Conservation (phyloP, 441 rosid genomes). For the Pelargonium fulgidum region DNA sequence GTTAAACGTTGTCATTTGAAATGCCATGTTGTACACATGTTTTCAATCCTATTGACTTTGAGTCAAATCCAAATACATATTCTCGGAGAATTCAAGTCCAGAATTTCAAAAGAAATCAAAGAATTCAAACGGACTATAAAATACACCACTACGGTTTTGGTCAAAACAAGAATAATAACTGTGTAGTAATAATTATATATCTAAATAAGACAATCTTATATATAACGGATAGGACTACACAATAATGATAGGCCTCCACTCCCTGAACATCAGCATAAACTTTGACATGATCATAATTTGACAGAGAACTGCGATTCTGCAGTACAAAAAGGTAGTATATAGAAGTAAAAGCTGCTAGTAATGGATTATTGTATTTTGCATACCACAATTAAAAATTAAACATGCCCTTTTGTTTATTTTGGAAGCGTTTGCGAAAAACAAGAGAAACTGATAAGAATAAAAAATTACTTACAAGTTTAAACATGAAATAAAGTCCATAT, state of each 20-base stretch:
- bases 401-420: neutral
- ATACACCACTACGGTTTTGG: neutral
- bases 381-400: too few relatives aligned
- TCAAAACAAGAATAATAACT: neutral
- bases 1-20: too few relatives aligned
- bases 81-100: too few relatives aligned
- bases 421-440: neutral
- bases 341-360: too few relatives aligned
- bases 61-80: too few relatives aligned
- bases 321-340: neutral
- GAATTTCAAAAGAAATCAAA: too few relatives aligned
- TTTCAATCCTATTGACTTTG: too few relatives aligned
- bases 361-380: too few relatives aligned
- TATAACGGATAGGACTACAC: neutral
- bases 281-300: neutral
- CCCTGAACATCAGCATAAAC: neutral
- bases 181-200: neutral
- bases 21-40: too few relatives aligned
- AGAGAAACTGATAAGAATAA: neutral
- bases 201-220: slow-evolving; percentile 1
- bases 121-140: too few relatives aligned
- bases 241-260: neutral
- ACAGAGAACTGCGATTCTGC: neutral
- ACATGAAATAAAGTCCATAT: neutral
- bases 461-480: neutral